Percentiles rank a stretch among this genome's conserved stretches.
phyloP scores from a whole-genome alignment of 352 stramenopile genomes.

The Aphanomyces stellatus region DNA sequence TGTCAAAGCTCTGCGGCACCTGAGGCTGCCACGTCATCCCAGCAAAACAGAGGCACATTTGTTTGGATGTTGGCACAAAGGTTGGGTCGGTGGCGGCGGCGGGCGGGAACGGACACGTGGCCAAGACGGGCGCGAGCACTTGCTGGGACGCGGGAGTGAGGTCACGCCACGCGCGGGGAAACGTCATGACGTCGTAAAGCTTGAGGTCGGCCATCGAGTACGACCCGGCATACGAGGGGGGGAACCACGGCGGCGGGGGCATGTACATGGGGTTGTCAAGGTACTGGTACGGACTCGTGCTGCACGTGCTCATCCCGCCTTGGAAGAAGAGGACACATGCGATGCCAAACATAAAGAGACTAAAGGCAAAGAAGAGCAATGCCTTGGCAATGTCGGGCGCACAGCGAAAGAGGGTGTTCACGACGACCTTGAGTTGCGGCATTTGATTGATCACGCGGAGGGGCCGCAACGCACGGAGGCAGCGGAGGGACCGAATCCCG shows the following conservation, averaged over 20 bases:
- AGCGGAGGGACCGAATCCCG: constrained; percentile 76
- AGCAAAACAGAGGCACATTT: constrained; percentile 58
- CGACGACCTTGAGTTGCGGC: constrained; percentile 82
- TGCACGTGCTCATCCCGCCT: constrained; percentile 77
- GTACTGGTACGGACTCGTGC: constrained; percentile 12
- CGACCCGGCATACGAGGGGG: not conserved
- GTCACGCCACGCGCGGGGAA: constrained; percentile 30
- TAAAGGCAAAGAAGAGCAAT: constrained; percentile 81
- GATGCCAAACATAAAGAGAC: constrained; percentile 90
- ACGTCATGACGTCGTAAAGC: constrained; percentile 29
- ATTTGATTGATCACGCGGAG: constrained; percentile 85
- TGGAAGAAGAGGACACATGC: constrained; percentile 92
- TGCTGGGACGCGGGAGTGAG: constrained; percentile 14
- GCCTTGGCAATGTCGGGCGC: constrained; percentile 88
- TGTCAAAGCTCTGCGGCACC: constrained; percentile 73
- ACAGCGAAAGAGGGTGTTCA: constrained; percentile 84
- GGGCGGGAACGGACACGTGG: not conserved
- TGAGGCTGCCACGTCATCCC: constrained; percentile 36
- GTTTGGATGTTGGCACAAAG: constrained; percentile 37
- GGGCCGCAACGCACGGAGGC: constrained; percentile 80
- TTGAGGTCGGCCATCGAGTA: constrained; percentile 17
- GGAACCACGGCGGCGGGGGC: constrained; percentile 19
- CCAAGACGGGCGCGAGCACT: not conserved
- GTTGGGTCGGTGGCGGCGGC: not conserved
- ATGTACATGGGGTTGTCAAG: not conserved